These are phyloP conservation scores for Selaginella tamariscina DNA, from an alignment of 75 land plant species.

Conservation along the genomic window DNA sequence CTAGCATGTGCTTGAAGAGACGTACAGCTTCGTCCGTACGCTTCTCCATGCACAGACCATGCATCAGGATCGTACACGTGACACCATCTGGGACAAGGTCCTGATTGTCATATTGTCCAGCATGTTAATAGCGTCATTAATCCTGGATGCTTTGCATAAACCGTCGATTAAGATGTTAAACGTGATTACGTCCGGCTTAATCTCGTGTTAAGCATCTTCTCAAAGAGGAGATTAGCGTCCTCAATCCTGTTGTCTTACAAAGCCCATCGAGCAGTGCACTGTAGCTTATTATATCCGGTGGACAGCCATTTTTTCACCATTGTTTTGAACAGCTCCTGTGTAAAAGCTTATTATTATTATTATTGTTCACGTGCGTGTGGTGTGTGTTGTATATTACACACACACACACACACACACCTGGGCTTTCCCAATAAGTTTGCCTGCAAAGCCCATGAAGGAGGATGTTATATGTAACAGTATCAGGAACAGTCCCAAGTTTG, in stretches of 20 bases:
- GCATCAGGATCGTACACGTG: background rate
- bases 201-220: background rate
- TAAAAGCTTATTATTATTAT: too few species aligned
- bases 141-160: background rate
- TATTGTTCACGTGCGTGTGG: too few species aligned
- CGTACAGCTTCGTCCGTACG: background rate
- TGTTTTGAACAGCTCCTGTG: background rate
- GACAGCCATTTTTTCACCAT: background rate
- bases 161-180: background rate
- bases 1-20: background rate
- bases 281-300: conserved; percentile 2
- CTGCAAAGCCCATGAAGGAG: conserved; percentile 9
- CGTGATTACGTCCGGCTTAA: background rate
- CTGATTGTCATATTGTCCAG: background rate
- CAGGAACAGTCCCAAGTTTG: background rate
- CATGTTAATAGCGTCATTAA: background rate
- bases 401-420: too few species aligned
- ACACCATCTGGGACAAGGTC: background rate
- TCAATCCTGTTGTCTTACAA: background rate
- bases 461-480: conserved; percentile 7
- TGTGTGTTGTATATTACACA: too few species aligned
- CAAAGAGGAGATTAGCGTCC: background rate
- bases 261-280: background rate
- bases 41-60: background rate
- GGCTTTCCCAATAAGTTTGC: background rate